phyloP scores from a whole-genome alignment of 495 filamentous ascomycete species.

The Neurospora cerealis region DNA sequence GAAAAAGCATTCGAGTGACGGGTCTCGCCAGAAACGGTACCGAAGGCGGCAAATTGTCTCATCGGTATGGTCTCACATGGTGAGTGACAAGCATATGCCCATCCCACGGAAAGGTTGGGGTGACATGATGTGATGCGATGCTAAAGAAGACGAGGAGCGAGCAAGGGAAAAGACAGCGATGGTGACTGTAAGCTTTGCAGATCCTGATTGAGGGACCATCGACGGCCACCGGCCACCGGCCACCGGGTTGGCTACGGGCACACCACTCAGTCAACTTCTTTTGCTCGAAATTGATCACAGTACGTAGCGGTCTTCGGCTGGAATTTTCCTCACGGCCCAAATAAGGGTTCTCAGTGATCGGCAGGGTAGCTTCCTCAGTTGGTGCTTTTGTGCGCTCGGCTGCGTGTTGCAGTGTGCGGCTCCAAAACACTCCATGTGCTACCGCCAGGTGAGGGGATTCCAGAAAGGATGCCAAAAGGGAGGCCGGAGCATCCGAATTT shows the following conservation, averaged over 20 bases:
- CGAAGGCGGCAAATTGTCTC: background rate
- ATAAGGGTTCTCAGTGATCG: background rate
- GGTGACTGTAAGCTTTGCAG: background rate
- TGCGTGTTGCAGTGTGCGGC: background rate
- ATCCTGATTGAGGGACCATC: background rate
- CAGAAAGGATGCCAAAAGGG: background rate
- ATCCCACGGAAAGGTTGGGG: background rate
- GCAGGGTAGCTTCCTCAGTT: background rate
- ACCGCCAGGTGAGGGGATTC: background rate
- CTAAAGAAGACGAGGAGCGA: background rate
- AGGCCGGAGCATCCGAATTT: background rate
- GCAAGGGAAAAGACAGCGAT: background rate
- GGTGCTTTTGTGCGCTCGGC: background rate
- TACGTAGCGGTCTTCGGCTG: background rate
- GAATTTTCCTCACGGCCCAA: background rate
- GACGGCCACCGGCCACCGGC: no score
- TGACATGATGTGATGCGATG: background rate
- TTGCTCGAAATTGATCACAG: background rate
- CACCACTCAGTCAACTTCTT: background rate
- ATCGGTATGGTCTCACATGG: background rate
- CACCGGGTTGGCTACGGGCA: background rate
- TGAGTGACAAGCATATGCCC: background rate
- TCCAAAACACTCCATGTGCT: background rate
- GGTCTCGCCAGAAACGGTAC: background rate
- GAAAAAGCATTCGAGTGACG: background rate